These are phyloP conservation scores for Daedaleopsis nitida DNA, from an alignment of 768 basidiomycete species.

Conservation along the genomic window DNA sequence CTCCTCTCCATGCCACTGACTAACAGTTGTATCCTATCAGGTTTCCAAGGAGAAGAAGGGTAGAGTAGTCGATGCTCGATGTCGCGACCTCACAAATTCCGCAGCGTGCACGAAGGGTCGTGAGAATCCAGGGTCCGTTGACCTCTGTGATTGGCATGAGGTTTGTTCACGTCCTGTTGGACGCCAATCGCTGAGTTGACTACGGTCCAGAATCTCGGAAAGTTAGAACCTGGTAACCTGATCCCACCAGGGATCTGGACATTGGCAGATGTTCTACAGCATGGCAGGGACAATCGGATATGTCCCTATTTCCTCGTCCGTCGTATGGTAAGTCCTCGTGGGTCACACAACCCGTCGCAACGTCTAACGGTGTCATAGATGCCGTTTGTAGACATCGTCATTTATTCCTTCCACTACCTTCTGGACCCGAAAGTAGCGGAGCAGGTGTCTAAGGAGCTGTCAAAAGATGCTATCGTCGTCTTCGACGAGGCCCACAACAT, in stretches of 20 bases:
- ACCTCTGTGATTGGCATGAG: constrained; percentile 95
- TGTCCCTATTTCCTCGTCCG: constrained; percentile 98
- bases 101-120: constrained; percentile 81
- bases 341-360: background rate
- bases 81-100: constrained; percentile 91
- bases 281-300: constrained; percentile 80
- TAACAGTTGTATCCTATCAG: constrained; percentile 38
- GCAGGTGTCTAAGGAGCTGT: constrained; percentile 97
- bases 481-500: constrained; percentile 99
- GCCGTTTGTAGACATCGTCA: constrained; percentile 93
- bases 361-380: constrained; percentile 52
- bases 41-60: constrained; percentile 99
- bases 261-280: constrained; percentile 86
- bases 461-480: constrained; percentile 97
- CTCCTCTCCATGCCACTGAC: background rate
- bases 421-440: constrained; percentile 99
- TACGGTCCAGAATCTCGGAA: constrained; percentile 69
- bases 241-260: constrained; percentile 92
- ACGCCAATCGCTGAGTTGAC: constrained; percentile 8
- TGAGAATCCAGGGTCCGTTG: constrained; percentile 85
- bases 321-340: constrained; percentile 72
- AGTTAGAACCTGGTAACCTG: constrained; percentile 77
- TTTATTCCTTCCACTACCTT: constrained; percentile 99
- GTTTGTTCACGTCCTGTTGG: constrained; percentile 40
- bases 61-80: constrained; percentile 93